Evolutionary conservation across 148 eudicot genomes (phyloP).

Genomic region (Simmondsia chinensis): DNA sequence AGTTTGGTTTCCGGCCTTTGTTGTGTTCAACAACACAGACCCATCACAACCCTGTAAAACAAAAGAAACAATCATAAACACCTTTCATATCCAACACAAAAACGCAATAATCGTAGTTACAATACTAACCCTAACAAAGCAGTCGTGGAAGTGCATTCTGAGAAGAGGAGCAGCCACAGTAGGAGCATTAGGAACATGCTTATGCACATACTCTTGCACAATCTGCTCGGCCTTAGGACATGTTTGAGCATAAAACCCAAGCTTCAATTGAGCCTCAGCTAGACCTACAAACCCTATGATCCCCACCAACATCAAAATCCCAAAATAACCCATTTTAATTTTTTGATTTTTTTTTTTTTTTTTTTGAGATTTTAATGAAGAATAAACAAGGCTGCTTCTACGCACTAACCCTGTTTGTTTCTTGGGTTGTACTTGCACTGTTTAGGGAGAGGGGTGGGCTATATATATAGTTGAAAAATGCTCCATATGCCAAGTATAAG

Average conservation of each 20-base stretch:
- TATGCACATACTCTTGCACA: neutral
- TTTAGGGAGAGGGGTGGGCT: no score
- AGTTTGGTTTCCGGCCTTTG: neutral
- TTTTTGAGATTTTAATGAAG: no score
- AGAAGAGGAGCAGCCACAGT: conserved; percentile 3
- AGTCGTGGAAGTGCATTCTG: conserved; percentile 12
- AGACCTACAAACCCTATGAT: no score
- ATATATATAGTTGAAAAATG: no score
- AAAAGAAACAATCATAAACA: neutral
- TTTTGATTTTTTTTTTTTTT: no score
- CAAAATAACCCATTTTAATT: no score
- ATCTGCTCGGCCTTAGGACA: conserved; percentile 1
- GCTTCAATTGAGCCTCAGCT: neutral
- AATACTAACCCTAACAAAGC: conserved; percentile 7
- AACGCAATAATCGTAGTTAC: neutral
- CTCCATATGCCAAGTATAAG: no score
- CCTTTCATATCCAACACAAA: neutral
- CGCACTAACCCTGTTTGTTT: no score
- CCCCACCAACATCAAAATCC: no score
- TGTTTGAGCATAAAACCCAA: neutral
- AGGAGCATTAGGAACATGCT: neutral
- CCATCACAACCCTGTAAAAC: conserved; percentile 12
- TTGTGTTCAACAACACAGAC: conserved; percentile 5
- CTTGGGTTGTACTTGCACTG: no score
- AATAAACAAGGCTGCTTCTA: no score